These are phyloP conservation scores for Glycine soja DNA, from an alignment of 306 rosid species.

Conservation along the genomic window DNA sequence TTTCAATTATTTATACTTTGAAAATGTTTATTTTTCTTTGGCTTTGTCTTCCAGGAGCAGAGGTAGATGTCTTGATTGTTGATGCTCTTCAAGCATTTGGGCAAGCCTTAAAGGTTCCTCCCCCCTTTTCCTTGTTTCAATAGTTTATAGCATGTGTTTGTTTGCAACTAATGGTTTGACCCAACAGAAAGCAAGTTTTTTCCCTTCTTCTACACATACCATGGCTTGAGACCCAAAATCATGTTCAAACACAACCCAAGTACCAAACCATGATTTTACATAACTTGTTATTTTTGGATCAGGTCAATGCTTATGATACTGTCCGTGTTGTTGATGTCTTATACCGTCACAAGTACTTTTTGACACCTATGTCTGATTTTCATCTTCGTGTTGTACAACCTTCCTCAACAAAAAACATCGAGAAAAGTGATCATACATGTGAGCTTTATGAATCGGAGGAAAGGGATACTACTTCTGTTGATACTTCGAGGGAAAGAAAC, in stretches of 20 bases:
- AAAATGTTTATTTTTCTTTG: slow-evolving; percentile 38
- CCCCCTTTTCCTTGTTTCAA: slow-evolving; percentile 25
- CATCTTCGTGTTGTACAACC: slow-evolving; percentile 52
- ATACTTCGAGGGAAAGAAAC: slow-evolving; percentile 48
- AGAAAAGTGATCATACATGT: slow-evolving; percentile 47
- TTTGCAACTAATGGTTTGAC: slow-evolving; percentile 11
- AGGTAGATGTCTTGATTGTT: slow-evolving; percentile 62
- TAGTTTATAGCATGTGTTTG: slow-evolving; percentile 19
- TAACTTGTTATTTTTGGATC: slow-evolving; percentile 9
- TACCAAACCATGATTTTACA: slow-evolving; percentile 20
- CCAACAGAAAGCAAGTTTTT: not conserved
- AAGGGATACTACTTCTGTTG: slow-evolving; percentile 40
- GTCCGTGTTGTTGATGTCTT: slow-evolving; percentile 75
- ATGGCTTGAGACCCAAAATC: slow-evolving; percentile 33
- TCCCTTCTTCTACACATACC: not conserved
- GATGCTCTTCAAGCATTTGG: slow-evolving; percentile 83
- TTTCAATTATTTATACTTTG: slow-evolving; percentile 24
- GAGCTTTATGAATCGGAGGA: slow-evolving; percentile 40
- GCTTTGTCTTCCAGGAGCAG: slow-evolving; percentile 61
- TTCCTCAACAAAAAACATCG: slow-evolving; percentile 52
- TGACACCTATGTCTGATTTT: slow-evolving; percentile 59
- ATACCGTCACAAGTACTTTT: slow-evolving; percentile 77
- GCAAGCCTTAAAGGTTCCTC: slow-evolving; percentile 71
- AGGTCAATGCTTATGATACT: slow-evolving; percentile 90
- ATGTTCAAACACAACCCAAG: not conserved